Base-by-base conservation (phyloP, 306 rosid species). In the Lablab purpureus region DNA sequence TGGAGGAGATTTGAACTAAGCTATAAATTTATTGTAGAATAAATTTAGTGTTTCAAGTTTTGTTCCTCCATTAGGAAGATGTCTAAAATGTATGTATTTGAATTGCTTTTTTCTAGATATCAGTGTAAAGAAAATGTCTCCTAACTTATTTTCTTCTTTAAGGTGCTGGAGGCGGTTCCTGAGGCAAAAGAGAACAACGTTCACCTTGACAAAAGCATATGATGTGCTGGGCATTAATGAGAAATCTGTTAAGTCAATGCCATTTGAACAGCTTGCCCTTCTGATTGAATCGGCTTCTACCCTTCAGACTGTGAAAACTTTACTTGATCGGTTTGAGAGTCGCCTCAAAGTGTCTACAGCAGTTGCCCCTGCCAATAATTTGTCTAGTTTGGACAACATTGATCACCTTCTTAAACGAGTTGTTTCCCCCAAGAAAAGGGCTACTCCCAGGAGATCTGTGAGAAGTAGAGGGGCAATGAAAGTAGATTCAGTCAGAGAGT, bases 381-480 rank as follows among this genome's bases (percentile, higher is more conserved):
- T 77, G 7, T 75, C 89, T 73, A 87, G 77, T 70, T 81, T 91
- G 75, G 96, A 91, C 25, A 90, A 93, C 87, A 95, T 95, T 55
- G 99, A 95, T 73, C 97, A 95, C 88, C 98, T 95, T 82, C 94
- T 93, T 30, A 90, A 87, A 77, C 85, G 94, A 56, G 99, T 95
- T 85, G 92, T 86, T 62, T 71, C 98, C 34, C 99, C 99, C n/a
- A 92, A 81, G 84, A 92, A 80, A 81, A 86, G 84, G 84, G 77
- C 82, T 58, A 85, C 95, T 62, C 92, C 97, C 54, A 83, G 89
- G 76, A 82, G 89, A 70, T 62, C 87, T 25, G 56, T 76, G 71
- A 87, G 90, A 87, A 84, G 80, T 73, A 88, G 86, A 81, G 86
- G 66, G 9, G 79, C 83, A 37, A 93, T 86, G 82, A 91, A 83